Evolutionary conservation across 257 asterid genomes (phyloP), one percentile per base, ranked within the genome.

Genomic region (Solanum bulbocastanum): DNA sequence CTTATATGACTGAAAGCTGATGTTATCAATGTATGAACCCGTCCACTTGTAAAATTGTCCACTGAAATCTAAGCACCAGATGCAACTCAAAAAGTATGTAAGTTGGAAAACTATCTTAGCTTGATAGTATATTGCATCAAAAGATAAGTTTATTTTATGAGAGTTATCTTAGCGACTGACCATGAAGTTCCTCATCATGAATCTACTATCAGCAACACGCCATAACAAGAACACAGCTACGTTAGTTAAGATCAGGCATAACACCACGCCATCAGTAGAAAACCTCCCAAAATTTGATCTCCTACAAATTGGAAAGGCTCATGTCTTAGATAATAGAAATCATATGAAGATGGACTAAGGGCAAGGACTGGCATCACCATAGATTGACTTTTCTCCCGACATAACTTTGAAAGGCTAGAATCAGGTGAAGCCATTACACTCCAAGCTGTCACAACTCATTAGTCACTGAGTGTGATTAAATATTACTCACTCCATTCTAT

Each of bases 1-100:
- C 94, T 98, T 3, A 12, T 75, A 83, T 97, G 99, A 89, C 99
- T 97, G 93, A 97, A 96, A 1, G 99, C 99, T 35, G 90, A 90
- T 58, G 99, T 96, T 88, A 97, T 85, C 89, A 96, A 72, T 7
- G 99, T 96, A 94, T 97, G 98, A 82, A 95, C 22, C 86, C 95
- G 95, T 82, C 98, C 98, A 86, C 98, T 94, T 87, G 87, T 90
- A 89, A 97, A 88, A 91, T 94, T 93, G 91, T 94, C 96, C 6
- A 97, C 89, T 5, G 99, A 97, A 88, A 97, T 92, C 99, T 97
- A 95, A 56, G 83, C 52, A 88, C 81, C 87, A 91, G 30, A 88
- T 44, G 86, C 76, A 18, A 83, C 30, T 44, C 83, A 71, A 42
- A 60, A 73, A 46, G 4, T 9, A 39, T n/a, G 7, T 23, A 32